Evolutionary conservation across 495 filamentous ascomycete genomes (phyloP).

Genomic region (Annulohypoxylon nitens): DNA sequence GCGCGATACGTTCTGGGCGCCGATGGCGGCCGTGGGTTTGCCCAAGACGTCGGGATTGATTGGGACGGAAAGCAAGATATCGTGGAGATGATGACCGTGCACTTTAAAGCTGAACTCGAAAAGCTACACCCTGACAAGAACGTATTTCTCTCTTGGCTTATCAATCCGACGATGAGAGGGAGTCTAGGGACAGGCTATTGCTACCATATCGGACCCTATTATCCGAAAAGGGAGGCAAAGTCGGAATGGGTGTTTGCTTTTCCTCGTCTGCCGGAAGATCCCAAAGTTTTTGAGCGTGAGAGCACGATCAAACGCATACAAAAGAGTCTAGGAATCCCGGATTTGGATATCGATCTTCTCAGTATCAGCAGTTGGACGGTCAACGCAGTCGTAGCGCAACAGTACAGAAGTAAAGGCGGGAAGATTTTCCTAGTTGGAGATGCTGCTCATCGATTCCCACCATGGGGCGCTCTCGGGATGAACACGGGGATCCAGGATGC

Average conservation of each 20-base stretch:
- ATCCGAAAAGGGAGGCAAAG: conserved; percentile 6
- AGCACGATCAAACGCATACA: conserved; percentile 2
- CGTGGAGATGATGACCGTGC: conserved; percentile 20
- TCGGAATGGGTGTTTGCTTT: conserved; percentile 18
- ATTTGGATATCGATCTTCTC: conserved; percentile 8
- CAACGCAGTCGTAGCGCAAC: conserved; percentile 3
- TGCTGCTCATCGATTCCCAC: conserved; percentile 11
- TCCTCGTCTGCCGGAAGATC: conserved; percentile 12
- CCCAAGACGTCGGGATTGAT: conserved; percentile 7
- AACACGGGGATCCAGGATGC: conserved; percentile 8
- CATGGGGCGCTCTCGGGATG: conserved; percentile 7
- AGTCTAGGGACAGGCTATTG: conserved; percentile 9
- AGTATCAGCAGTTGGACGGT: conserved; percentile 14
- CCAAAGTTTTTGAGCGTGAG: background rate
- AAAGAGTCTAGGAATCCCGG: conserved; percentile 5
- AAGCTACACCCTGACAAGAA: conserved; percentile 5
- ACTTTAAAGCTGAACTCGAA: conserved; percentile 11
- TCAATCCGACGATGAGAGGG: conserved; percentile 12
- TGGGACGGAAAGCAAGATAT: conserved; percentile 13
- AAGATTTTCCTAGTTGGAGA: conserved; percentile 11
- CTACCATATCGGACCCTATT: conserved; percentile 11
- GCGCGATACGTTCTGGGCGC: conserved; percentile 9
- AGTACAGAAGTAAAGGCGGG: conserved; percentile 12
- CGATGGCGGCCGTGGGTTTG: conserved; percentile 16
- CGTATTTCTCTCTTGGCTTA: conserved; percentile 19